Percentiles rank a stretch among this genome's conserved stretches.
Evolutionary conservation across 768 basidiomycete genomes (phyloP).

Genomic region (Solioccasus polychromus): DNA sequence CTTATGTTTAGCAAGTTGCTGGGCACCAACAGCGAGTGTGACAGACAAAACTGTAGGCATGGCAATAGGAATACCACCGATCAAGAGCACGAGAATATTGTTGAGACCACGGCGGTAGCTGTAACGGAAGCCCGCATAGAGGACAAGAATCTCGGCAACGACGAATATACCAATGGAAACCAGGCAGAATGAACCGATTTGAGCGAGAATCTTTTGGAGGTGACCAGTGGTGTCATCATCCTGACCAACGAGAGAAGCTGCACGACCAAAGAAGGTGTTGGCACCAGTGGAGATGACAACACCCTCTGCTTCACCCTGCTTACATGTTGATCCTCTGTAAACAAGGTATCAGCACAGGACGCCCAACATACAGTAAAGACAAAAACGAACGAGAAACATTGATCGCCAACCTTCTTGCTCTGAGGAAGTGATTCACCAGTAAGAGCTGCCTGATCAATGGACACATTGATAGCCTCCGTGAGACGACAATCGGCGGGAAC

Average conservation of each 20-base stretch:
- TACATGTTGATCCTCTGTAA: conserved; percentile 89
- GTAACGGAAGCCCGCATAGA: conserved; percentile 92
- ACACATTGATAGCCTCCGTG: conserved; percentile 94
- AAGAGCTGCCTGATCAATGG: conserved; percentile 96
- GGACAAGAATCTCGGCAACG: conserved; percentile 86
- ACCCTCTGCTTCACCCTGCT: conserved; percentile 98
- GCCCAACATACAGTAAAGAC: neutral
- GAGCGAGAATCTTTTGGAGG: conserved; percentile 96
- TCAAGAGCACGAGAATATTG: conserved; percentile 97
- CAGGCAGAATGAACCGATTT: conserved; percentile 97
- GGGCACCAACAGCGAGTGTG: conserved; percentile 97
- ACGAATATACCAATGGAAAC: conserved; percentile 97
- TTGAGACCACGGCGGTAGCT: conserved; percentile 91
- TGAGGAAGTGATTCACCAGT: conserved; percentile 96
- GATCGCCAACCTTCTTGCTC: conserved; percentile 89
- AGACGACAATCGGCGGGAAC: conserved; percentile 98
- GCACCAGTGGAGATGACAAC: conserved; percentile 97
- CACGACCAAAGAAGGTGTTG: conserved; percentile 99
- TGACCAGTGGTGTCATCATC: conserved; percentile 98
- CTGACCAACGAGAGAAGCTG: conserved; percentile 94
- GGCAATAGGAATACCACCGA: conserved; percentile 99
- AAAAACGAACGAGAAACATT: conserved; percentile 92
- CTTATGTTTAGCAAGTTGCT: conserved; percentile 99
- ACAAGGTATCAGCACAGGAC: neutral
- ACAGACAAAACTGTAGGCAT: conserved; percentile 99